phyloP scores from a whole-genome alignment of 192 early-diverging fungal species.

The Dispira simplex region DNA sequence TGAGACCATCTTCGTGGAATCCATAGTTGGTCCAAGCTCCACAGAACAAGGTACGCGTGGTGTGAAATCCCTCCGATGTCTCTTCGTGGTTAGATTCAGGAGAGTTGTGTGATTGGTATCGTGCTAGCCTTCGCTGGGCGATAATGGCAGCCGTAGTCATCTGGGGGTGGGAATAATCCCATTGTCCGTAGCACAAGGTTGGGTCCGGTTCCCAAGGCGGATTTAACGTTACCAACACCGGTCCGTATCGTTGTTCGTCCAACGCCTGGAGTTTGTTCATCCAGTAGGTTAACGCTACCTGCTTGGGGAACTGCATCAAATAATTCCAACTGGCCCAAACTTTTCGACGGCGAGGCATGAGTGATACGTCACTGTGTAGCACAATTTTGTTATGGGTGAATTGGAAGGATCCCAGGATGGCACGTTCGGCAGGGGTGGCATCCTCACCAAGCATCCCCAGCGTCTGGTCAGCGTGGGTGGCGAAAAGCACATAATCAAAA shows the following conservation, averaged over 20 bases:
- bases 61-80: not conserved
- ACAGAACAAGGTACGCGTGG: conserved; percentile 20
- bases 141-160: conserved; percentile 22
- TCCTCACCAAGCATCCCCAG: conserved; percentile 31
- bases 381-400: conserved; percentile 32
- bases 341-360: conserved; percentile 33
- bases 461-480: conserved; percentile 41
- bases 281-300: conserved; percentile 35
- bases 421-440: conserved; percentile 29
- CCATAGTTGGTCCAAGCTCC: conserved; percentile 57
- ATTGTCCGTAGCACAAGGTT: conserved; percentile 24
- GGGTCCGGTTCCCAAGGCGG: conserved; percentile 31
- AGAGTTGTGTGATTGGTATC: conserved; percentile 19
- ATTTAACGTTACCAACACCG: conserved; percentile 43
- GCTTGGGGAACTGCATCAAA: conserved; percentile 19
- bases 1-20: conserved; percentile 46
- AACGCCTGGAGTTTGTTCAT: conserved; percentile 47
- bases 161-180: conserved; percentile 33
- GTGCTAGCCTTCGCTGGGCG: conserved; percentile 27
- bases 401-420: conserved; percentile 27
- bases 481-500: conserved; percentile 42
- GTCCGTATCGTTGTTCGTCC: conserved; percentile 22
- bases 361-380: conserved; percentile 34
- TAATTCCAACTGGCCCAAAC: conserved; percentile 48
- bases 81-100: not conserved